Percentiles rank a stretch among this genome's conserved stretches.
These are phyloP conservation scores for Leucocoprinus sp. DNA, from an alignment of 768 basidiomycete genomes.

Conservation along the genomic window DNA sequence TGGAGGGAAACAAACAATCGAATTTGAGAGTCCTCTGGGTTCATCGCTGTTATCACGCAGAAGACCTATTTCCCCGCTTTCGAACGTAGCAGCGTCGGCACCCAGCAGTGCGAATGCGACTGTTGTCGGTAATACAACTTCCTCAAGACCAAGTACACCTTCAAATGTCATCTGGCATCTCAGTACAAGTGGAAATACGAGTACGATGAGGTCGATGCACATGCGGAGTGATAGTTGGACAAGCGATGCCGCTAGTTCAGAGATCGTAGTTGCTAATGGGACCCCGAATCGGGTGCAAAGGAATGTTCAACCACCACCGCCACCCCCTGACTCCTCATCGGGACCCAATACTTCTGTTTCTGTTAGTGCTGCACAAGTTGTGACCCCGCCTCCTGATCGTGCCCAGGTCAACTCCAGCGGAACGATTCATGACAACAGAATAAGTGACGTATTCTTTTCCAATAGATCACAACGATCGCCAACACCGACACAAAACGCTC, in stretches of 20 bases:
- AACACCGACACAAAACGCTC: conserved; percentile 55
- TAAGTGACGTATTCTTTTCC: conserved; percentile 8
- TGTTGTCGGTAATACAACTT: neutral
- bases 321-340: conserved; percentile 1
- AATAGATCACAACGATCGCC: conserved; percentile 39
- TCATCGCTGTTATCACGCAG: conserved; percentile 50
- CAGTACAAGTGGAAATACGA: conserved; percentile 17
- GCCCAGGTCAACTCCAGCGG: neutral
- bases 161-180: conserved; percentile 70
- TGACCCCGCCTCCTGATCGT: conserved; percentile 8
- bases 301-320: conserved; percentile 1
- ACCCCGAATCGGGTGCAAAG: neutral
- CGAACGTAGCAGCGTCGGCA: conserved; percentile 24
- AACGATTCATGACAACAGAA: neutral
- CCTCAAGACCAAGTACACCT: conserved; percentile 56
- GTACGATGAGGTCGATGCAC: conserved; percentile 26
- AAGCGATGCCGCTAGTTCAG: conserved; percentile 23
- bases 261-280: neutral
- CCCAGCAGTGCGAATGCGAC: conserved; percentile 1
- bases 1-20: conserved; percentile 17
- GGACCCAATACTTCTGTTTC: neutral
- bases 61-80: conserved; percentile 67
- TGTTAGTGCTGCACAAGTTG: neutral
- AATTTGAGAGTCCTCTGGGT: conserved; percentile 38
- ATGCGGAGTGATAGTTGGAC: conserved; percentile 55